A percentile compares a stretch with the other conserved stretches of the same genome.
phyloP scores from a whole-genome alignment of 2,329 filamentous ascomycete species.

The Penicillium corylophilum region DNA sequence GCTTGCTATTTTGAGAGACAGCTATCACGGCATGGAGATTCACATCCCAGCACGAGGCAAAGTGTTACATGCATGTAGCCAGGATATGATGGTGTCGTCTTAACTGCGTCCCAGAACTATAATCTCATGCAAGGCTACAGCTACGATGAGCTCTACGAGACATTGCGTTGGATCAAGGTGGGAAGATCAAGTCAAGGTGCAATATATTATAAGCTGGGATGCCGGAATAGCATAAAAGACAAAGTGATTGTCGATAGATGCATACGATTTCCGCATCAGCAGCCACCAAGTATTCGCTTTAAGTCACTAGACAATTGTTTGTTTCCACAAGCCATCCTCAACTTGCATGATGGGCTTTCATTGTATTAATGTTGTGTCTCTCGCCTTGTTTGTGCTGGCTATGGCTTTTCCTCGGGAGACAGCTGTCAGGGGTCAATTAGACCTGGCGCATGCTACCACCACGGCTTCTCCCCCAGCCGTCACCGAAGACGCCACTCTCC shows the following conservation, averaged over 20 bases:
- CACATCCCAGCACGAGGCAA: neutral
- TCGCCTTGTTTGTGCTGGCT: neutral
- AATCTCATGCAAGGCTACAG: constrained; percentile 1
- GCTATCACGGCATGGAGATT: neutral
- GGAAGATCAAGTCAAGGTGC: neutral
- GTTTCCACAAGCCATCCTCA: neutral
- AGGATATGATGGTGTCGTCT: neutral
- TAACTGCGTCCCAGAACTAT: neutral
- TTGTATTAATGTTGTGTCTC: neutral
- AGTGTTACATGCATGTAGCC: neutral
- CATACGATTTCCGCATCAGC: no score
- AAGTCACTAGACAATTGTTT: neutral
- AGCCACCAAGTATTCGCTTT: neutral
- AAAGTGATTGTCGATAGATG: neutral
- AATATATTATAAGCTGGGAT: neutral
- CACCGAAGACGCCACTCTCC: constrained; percentile 13
- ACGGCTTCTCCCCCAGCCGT: constrained; percentile 8
- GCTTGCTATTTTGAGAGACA: neutral
- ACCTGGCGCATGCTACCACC: neutral
- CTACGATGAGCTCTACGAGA: neutral
- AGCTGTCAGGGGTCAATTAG: neutral
- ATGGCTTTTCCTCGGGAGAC: constrained; percentile 15
- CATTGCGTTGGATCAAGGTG: neutral
- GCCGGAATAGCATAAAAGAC: neutral
- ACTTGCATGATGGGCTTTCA: neutral